Percentiles rank a stretch among this genome's conserved stretches.
Conservation (phyloP, 140 eudicot genomes). For the Anethum foeniculum region DNA sequence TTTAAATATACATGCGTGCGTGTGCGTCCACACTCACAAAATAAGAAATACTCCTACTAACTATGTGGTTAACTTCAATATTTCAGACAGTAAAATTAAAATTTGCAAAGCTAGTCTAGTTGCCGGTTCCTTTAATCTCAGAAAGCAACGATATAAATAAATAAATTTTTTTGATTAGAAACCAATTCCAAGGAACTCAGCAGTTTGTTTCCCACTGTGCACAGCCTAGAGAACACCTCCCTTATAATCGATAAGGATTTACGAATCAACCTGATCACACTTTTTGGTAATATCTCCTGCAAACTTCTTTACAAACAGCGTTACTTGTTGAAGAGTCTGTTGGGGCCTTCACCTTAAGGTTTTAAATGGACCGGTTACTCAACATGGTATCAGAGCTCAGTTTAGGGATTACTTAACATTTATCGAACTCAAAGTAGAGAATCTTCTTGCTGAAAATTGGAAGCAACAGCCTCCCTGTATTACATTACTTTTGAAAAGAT, state of each 20-base stretch:
- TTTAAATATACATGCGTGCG: neutral
- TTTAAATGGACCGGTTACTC: too few species aligned
- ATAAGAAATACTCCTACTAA: neutral
- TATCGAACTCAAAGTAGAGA: neutral
- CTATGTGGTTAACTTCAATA: too few species aligned
- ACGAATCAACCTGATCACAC: neutral
- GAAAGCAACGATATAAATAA: neutral
- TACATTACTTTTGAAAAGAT: neutral
- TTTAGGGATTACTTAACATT: too few species aligned
- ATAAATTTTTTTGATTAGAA: neutral
- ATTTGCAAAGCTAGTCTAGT: neutral
- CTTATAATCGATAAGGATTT: neutral
- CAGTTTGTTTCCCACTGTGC: neutral
- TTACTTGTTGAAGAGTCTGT: too few species aligned
- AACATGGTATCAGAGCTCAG: too few species aligned
- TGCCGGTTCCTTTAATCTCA: neutral
- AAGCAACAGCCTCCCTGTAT: constrained; percentile 2
- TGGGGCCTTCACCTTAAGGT: too few species aligned
- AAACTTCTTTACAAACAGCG: neutral
- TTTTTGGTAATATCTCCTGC: neutral
- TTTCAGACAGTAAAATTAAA: neutral
- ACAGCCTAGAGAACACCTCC: neutral
- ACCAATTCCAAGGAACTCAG: neutral
- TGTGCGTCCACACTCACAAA: neutral
- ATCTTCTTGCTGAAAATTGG: constrained; percentile 1